Base-by-base conservation (phyloP, 176 grass and related monocot genomes). In the Eleusine indica region DNA sequence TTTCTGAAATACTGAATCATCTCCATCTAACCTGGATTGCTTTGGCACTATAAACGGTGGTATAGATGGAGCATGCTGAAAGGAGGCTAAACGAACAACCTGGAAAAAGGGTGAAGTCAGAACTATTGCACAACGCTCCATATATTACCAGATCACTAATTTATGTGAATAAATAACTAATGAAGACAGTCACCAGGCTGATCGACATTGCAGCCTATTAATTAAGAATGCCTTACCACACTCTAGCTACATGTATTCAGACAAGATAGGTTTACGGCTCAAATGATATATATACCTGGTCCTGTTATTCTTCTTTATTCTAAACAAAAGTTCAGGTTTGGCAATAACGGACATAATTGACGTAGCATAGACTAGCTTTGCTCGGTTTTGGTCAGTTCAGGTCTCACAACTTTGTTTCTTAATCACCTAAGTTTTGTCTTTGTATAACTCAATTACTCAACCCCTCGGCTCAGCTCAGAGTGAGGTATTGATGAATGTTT, bases 31-130 rank as follows among this genome's bases (percentile, higher is more conserved):
- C 68, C 88, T 95, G 40, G 91, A 80, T 87, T 98, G 93, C 72
- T 92, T 99, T 48, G 93, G 93, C 80, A 99, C 89, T 89, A 99
- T 87, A 89, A 89, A 89, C 0, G 83, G 88, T 54, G 88, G 88
- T 80, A 80, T 80, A 2, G 47, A 80, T 69, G 78, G 78, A 68
- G 89, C 73, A 72, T 98, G 81, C 91, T 98, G 96, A 91, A 98
- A 98, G 58, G 96, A 98, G 73, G 96, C 96, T 80, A 98, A 82
- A 18, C 96, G 92, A 82, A 98, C 96, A 74, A 98, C 93, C 96
- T 98, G 83, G 32, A 75, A 82, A 53, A 82, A 47, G 53, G 28
- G 70, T 46, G 57, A 62, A 71, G 54, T 38, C 86, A 78, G 65
- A 53, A 76, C 19, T 47, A 19, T 66, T 19, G 25, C 49, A 75